Conservation (phyloP, 2,329 filamentous ascomycete species). For the Verticillium longisporum region DNA sequence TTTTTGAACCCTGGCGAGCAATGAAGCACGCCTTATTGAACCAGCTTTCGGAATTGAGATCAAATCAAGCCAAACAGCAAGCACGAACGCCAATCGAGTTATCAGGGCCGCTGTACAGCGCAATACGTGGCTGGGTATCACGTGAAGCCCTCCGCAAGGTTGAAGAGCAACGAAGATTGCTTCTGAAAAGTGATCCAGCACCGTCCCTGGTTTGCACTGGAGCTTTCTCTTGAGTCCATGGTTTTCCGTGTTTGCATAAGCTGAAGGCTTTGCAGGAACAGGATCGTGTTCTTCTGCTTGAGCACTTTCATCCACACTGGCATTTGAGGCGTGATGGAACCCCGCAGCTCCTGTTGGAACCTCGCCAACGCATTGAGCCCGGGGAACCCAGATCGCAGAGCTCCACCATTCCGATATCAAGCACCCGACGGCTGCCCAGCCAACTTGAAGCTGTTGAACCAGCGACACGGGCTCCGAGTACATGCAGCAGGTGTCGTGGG, state of each 20-base stretch:
- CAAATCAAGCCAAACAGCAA: slow-evolving; percentile 4
- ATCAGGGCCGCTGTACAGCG: slow-evolving; percentile 1
- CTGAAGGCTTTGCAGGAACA: slow-evolving; percentile 5
- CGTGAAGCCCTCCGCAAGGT: slow-evolving; percentile 14
- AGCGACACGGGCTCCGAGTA: not conserved
- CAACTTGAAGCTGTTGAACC: slow-evolving; percentile 11
- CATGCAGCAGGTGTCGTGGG: slow-evolving; percentile 10
- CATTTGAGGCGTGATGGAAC: slow-evolving; percentile 4
- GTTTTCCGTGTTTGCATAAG: slow-evolving; percentile 7
- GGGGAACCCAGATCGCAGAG: not conserved
- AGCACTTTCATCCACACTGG: slow-evolving; percentile 12
- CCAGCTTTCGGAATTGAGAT: slow-evolving; percentile 4
- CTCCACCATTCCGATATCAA: slow-evolving; percentile 6
- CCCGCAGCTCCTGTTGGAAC: slow-evolving; percentile 8
- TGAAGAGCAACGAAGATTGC: slow-evolving; percentile 8
- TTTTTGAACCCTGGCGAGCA: slow-evolving; percentile 6
- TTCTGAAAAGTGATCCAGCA: slow-evolving; percentile 2
- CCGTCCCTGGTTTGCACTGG: slow-evolving; percentile 5
- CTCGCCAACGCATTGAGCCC: slow-evolving; percentile 5
- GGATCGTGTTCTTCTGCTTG: slow-evolving; percentile 5
- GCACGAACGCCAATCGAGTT: slow-evolving; percentile 3
- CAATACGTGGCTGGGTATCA: slow-evolving; percentile 5
- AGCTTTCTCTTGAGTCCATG: slow-evolving; percentile 7
- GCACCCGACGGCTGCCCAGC: slow-evolving; percentile 5
- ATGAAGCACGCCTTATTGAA: slow-evolving; percentile 6